Conservation (phyloP, 2,329 filamentous ascomycete genomes). For the Fusarium subglutinans region DNA sequence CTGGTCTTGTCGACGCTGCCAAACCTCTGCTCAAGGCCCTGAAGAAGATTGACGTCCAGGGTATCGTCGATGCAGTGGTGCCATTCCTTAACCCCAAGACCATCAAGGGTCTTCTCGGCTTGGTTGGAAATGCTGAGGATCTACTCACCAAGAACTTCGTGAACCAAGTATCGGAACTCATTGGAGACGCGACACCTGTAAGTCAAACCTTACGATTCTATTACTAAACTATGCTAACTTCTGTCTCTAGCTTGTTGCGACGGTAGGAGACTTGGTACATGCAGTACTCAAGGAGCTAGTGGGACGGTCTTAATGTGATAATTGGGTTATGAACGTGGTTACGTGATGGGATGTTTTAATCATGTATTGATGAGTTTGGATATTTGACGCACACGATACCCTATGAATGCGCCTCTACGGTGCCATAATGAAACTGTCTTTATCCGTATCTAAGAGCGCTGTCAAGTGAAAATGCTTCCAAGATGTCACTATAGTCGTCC, state of each 20-base stretch:
- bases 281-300: conserved; percentile 45
- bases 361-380: conserved; percentile 5
- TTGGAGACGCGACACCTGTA: conserved; percentile 43
- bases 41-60: conserved; percentile 51
- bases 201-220: background rate
- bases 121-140: conserved; percentile 49
- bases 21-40: conserved; percentile 50
- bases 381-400: conserved; percentile 5
- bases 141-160: conserved; percentile 53
- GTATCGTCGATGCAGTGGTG: conserved; percentile 48
- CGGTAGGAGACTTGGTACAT: conserved; percentile 46
- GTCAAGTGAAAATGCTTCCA: background rate
- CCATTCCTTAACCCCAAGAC: conserved; percentile 55
- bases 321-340: background rate
- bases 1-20: conserved; percentile 46
- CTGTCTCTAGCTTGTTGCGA: conserved; percentile 44
- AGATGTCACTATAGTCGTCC: background rate
- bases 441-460: background rate
- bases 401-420: background rate
- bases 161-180: conserved; percentile 54
- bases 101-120: conserved; percentile 46
- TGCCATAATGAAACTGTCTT: background rate
- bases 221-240: background rate
- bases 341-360: background rate
- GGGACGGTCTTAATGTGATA: conserved; percentile 24